Base-by-base conservation (phyloP, 2,329 filamentous ascomycete genomes). In the Coniochaeta sp. region DNA sequence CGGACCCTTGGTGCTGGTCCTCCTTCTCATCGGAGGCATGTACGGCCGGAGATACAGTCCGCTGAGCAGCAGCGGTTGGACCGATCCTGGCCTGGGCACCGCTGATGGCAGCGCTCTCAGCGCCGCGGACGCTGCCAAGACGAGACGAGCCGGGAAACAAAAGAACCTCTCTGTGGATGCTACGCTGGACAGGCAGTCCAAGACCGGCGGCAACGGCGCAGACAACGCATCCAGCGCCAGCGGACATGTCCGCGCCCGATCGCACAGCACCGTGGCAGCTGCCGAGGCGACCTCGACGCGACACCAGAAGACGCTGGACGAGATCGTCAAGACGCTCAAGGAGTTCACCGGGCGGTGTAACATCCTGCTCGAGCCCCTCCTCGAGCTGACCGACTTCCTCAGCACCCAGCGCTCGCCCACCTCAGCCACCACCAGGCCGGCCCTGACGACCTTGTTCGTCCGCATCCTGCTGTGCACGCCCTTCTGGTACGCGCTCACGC, bases 291-390 rank as follows among this genome's bases (percentile, higher is more conserved):
- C 82, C 7, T 86, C 82, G 62, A 88, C 87, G 47, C 87, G 89
- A 62, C 90, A 95, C 68, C 91, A 96, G 69, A 97, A 97, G 78
- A 97, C 92, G 58, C 76, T 99, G 58, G 95, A 99, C 72, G 95
- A 99, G 76, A 99, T 99, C 62, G 90, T 99, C 60, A 93, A 98
- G 67, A 96, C 91, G 0, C 77, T 99, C 52, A 91, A 92, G 72
- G 87, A 92, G 65, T 91, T 99, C 67, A 98, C 93, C 0, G 89
- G 89, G 6, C 84, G 95, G 57, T 97, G 95, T 74, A 96, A 97
- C 72, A 89, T 96, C 58, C 79, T 99, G 19, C 81, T 98, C 58
- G 93, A 97, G 68, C 95, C 95, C 2, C 82, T 98, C 60, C 80
- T 96, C 52, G 87, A 90, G 64, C 81, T 98, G 72, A 97, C 93